phyloP scores from a whole-genome alignment of 2,329 filamentous ascomycete species.

The Lecanicillium sp. region DNA sequence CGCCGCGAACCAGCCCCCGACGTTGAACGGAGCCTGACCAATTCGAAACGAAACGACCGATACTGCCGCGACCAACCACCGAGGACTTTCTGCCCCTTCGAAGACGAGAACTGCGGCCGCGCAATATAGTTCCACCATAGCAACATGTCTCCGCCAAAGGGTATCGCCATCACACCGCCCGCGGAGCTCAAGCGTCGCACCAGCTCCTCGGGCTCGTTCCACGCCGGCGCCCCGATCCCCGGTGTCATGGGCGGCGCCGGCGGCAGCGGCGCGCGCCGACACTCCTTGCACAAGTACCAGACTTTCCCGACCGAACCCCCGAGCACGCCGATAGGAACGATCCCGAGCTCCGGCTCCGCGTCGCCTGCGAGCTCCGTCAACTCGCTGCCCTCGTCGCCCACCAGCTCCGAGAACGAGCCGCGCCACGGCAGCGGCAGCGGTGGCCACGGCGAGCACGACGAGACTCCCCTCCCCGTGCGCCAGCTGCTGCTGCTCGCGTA shows the following conservation, averaged over 20 bases:
- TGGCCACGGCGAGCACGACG: constrained; percentile 38
- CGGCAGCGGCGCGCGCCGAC: constrained; percentile 29
- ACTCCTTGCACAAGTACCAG: constrained; percentile 60
- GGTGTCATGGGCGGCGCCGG: constrained; percentile 20
- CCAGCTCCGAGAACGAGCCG: constrained; percentile 24
- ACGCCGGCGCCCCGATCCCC: constrained; percentile 46
- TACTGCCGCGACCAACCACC: no score
- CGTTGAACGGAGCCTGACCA: no score
- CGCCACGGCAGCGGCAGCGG: no score
- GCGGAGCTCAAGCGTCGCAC: constrained; percentile 12
- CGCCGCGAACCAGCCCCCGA: no score
- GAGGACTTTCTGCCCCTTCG: no score
- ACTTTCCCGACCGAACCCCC: constrained; percentile 75
- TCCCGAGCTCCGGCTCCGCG: constrained; percentile 23
- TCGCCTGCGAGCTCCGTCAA: constrained; percentile 15
- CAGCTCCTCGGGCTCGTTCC: constrained; percentile 42
- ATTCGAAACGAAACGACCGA: no score
- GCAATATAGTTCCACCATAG: no score
- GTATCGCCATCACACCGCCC: constrained; percentile 9
- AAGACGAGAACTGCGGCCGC: no score
- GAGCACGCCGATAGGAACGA: constrained; percentile 53
- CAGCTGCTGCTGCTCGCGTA: constrained; percentile 83
- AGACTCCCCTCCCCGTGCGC: constrained; percentile 71
- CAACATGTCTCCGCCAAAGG: constrained; percentile 12
- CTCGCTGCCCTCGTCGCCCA: constrained; percentile 12